Base-by-base conservation (phyloP, 2,329 filamentous ascomycete species). In the Chaetomium globosum region DNA sequence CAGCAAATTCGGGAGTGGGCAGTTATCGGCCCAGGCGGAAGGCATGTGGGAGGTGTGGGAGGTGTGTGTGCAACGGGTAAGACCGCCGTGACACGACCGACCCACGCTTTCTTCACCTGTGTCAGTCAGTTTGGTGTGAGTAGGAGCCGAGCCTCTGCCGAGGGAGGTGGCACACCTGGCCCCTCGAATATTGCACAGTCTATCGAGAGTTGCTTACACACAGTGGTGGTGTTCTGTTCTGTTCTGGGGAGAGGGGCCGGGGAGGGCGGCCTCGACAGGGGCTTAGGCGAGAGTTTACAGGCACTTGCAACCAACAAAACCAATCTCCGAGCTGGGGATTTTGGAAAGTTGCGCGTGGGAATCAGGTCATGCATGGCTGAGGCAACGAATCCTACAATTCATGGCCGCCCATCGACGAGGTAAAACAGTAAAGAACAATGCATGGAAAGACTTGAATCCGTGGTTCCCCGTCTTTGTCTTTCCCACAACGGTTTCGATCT, bases 371-470 rank as follows among this genome's bases (percentile, higher is more conserved):
- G 43, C 43, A 48, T 19, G 43, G 19, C n/a, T 48, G 43, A 48
- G 43, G 43, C 43, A 48, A 48, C 43, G 43, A 48, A 48, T 48
- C 43, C 43, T 48, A n/a, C 43, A 48, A 21, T n/a, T 48, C 43
- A 8, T 48, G 43, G 43, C 39, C 21, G 19, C 8, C 8, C 43
- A 19, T 48, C n/a, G 6, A 48, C 4, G 39, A 46, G 43, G 43
- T 7, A 48, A 19, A 8, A 48, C 19, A 48, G 19, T 39, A 19
- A 21, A 48, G 43, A 48, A 21, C 7, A 48, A 48, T 48, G 19
- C 43, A 48, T 19, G n/a, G 21, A 21, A 21, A 48, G 43, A 48
- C 19, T 48, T 48, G 43, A 48, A 48, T 19, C 43, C 43, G 6
- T 7, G n/a, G 43, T 21, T 48, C 43, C 43, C 43, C 19, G 12